Evolutionary conservation across 2,329 filamentous ascomycete species (phyloP), one percentile per base, ranked within the genome.

Genomic region (Ceratocystis albifundus): DNA sequence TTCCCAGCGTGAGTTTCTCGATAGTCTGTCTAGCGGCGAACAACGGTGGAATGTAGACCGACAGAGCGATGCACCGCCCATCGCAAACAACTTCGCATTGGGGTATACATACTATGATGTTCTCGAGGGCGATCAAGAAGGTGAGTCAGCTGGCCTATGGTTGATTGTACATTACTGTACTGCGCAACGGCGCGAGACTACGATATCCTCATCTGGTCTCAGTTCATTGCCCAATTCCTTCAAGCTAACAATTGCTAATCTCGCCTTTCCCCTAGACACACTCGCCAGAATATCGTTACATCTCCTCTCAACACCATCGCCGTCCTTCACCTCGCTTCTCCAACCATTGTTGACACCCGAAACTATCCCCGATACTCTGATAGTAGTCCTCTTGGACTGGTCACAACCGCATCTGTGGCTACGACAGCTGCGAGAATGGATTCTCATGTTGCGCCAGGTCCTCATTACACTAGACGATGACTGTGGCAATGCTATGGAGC

Each of bases 101-200:
- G 92, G 92, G 64, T 96, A 96, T 75, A 96, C 92, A 65, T 96
- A 96, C 77, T 90, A 95, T 74, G 90, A 96, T 76, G 90, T 96
- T 46, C 81, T 96, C 46, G 92, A 96, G 75, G 88, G 90, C 66
- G 92, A 96, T 74, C 91, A 96, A 75, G 93, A 96, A 80, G 89
- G 89, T 91, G 76, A 68, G 76, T 72, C 20, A 17, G 62, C 15
- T n/a, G 55, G 3, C 28, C 28, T 15, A 55, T 32, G 7, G 22
- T 41, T 10, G 3, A 41, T 15, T 15, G 15, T 15, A 41, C 36
- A 41, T 15, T 41, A 41, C 36, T 4, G 10, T 10, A 12, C 36
- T 41, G 36, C 36, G 36, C 36, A 41, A 41, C 32, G 3, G 32
- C 32, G 8, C 32, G 32, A 36, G 32, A 36, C 32, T 12, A 36